Percentiles rank a stretch among this genome's conserved stretches.
These are phyloP conservation scores for Hansenula lynferdii DNA, from an alignment of 1,139 yeast genomes.

Conservation along the genomic window DNA sequence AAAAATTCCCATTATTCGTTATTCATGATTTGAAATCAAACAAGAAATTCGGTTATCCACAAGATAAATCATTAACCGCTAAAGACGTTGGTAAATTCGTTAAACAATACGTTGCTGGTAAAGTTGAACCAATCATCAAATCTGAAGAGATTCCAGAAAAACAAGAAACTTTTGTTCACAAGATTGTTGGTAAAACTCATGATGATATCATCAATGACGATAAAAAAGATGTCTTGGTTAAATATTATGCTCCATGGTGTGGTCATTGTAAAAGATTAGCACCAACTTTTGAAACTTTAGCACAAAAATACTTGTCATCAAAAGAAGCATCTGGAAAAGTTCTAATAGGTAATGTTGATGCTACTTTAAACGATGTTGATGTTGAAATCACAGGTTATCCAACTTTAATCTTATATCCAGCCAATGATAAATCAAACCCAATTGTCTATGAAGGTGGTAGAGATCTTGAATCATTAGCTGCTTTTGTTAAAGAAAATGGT, in stretches of 20 bases:
- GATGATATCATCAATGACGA: constrained; percentile 62
- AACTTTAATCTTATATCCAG: constrained; percentile 88
- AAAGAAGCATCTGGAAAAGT: constrained; percentile 44
- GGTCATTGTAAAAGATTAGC: constrained; percentile 97
- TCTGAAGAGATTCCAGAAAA: constrained; percentile 83
- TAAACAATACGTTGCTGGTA: constrained; percentile 57
- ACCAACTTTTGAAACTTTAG: constrained; percentile 88
- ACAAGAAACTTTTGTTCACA: constrained; percentile 69
- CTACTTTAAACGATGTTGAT: constrained; percentile 83
- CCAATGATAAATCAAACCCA: constrained; percentile 76
- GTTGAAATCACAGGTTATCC: constrained; percentile 89
- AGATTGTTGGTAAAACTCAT: constrained; percentile 83
- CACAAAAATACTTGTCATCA: constrained; percentile 54
- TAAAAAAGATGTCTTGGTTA: constrained; percentile 81
- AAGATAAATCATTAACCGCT: constrained; percentile 37
- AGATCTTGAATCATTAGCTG: constrained; percentile 65
- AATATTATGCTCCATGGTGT: constrained; percentile 99
- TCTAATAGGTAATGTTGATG: constrained; percentile 81
- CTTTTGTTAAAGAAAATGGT: constrained; percentile 66
- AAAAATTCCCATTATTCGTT: constrained; percentile 85
- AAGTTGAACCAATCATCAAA: constrained; percentile 69
- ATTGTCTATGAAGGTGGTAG: constrained; percentile 67
- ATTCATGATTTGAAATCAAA: constrained; percentile 69
- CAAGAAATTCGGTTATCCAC: constrained; percentile 71
- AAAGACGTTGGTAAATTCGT: constrained; percentile 56